A percentile compares a stretch with the other conserved stretches of the same genome.
Conservation (phyloP, 805 yeast genomes). For the Jamesozyma jinghongensis region DNA sequence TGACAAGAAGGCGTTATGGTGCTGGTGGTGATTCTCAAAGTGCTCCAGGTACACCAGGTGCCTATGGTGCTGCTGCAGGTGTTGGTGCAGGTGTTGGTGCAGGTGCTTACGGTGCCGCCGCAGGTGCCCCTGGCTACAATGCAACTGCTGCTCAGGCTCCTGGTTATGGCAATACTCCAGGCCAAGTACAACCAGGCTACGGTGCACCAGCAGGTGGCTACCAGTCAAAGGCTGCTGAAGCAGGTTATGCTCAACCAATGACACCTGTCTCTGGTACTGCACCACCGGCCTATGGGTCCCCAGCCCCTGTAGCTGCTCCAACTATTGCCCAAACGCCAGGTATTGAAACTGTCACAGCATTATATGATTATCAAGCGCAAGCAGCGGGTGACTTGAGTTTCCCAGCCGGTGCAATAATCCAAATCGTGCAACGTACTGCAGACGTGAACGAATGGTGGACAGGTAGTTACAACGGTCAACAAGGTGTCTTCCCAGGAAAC, state of each 20-base stretch:
- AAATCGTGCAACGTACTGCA: slow-evolving; percentile 68
- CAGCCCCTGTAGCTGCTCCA: slow-evolving; percentile 19
- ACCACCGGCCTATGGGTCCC: slow-evolving; percentile 6
- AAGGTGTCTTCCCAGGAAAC: slow-evolving; percentile 94
- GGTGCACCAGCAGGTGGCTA: slow-evolving; percentile 10
- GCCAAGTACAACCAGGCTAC: slow-evolving; percentile 10
- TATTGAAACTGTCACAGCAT: slow-evolving; percentile 69
- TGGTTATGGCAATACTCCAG: slow-evolving; percentile 6
- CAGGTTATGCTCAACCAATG: slow-evolving; percentile 1
- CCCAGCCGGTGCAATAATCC: slow-evolving; percentile 80
- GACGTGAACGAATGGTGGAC: slow-evolving; percentile 99
- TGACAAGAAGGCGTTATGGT: slow-evolving; percentile 69
- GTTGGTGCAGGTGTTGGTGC: slow-evolving; percentile 9
- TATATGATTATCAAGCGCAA: slow-evolving; percentile 87
- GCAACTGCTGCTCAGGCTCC: slow-evolving; percentile 17
- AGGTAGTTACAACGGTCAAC: slow-evolving; percentile 71
- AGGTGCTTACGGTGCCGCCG: slow-evolving; percentile 13
- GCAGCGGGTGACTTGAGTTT: slow-evolving; percentile 86
- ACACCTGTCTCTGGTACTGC: slow-evolving; percentile 1
- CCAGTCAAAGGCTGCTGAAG: slow-evolving; percentile 4
- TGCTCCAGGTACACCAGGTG: slow-evolving; percentile 4
- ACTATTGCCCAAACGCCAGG: slow-evolving; percentile 29
- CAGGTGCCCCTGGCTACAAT: slow-evolving; percentile 14
- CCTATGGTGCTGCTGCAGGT: slow-evolving; percentile 13
- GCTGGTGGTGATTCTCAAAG: slow-evolving; percentile 12